phyloP scores from a whole-genome alignment of 1,284 basidiomycete species.

The Ceratobasidium sp. region DNA sequence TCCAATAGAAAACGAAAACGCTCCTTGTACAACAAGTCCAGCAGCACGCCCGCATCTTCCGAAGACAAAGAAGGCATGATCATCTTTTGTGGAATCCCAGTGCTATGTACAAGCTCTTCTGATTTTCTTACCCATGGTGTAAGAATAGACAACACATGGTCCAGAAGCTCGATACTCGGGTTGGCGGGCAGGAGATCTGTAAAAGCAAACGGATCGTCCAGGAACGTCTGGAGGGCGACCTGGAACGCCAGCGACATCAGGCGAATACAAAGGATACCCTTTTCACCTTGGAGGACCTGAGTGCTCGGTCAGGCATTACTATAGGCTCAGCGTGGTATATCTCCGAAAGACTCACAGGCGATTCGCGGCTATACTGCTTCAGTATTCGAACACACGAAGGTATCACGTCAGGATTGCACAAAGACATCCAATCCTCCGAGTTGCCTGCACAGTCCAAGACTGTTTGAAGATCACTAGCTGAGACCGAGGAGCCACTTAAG shows the following conservation, averaged over 20 bases:
- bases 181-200: background rate
- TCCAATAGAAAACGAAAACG: background rate
- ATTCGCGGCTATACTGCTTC: background rate
- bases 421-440: slow-evolving; percentile 7
- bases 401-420: background rate
- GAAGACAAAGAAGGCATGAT: background rate
- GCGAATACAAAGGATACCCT: background rate
- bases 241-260: background rate
- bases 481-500: background rate
- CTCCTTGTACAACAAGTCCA: background rate
- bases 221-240: background rate
- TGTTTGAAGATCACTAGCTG: background rate
- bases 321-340: background rate
- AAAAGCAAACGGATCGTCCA: background rate
- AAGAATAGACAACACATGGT: background rate
- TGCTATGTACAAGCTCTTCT: background rate
- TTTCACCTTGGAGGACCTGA: background rate
- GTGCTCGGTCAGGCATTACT: background rate
- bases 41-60: background rate
- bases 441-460: background rate
- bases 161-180: background rate
- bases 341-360: background rate
- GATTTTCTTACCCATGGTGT: background rate
- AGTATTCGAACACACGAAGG: background rate
- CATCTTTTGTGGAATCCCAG: background rate